Base-by-base conservation (phyloP, 768 basidiomycete genomes). In the Tulasnella sp. region DNA sequence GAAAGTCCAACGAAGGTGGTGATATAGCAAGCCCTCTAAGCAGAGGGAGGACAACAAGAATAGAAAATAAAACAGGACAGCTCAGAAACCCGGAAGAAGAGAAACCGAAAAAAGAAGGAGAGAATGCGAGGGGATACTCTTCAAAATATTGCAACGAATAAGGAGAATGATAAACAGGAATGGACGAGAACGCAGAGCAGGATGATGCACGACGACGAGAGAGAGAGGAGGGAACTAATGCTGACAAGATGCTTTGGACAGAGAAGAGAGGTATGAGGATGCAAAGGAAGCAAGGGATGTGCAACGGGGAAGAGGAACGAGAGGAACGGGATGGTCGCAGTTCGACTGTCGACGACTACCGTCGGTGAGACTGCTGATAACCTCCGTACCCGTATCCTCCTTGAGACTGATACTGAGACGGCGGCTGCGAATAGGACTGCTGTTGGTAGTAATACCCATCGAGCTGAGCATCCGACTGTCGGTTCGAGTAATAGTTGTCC, bases 141-240 rank as follows among this genome's bases (percentile, higher is more conserved):
- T 67, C 18, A 32, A 67, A 67, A 35, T 67, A 15, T 18, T 67
- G 61, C 26, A 32, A 67, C 15, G 61, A 67, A 67, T 67, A 67
- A 67, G 61, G 32, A 67, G 61, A 67, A 67, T 67, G 61, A 67
- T 29, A 67, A 67, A 67, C 26, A 29, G 29, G n/a, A n/a, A n/a
- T 7, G 9, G 55, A 29, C 55, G 13, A 29, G 55, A 29, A 35
- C 35, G 35, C 11, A 6, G 55, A 26, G n/a, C 13, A 13, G 11
- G 15, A 44, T 44, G 44, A 13, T 3, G 15, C 3, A 44, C 44
- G 44, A 44, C 44, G n/a, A n/a, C 48, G 51, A 51, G 9, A 20
- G 61, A 20, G 61, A 29, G 55, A 57, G 9, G 20, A 20, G 29
- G 32, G 32, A 67, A 26, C 5, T 10, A 29, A 67, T 51, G 51